phyloP scores from a whole-genome alignment of 257 asterid species.

The Verbascum thapsus region DNA sequence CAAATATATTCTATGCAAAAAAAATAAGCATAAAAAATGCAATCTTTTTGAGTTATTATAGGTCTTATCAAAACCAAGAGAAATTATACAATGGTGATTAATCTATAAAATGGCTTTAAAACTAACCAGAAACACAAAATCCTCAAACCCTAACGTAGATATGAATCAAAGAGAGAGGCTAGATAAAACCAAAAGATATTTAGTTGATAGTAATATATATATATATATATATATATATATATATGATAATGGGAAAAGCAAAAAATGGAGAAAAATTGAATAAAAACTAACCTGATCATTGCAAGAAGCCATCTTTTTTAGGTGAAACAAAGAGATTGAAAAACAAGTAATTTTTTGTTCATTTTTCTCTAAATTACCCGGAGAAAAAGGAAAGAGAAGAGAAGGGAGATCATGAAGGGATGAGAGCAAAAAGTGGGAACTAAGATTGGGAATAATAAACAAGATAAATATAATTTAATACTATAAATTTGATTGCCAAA shows the following conservation, averaged over 20 bases:
- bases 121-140: background rate
- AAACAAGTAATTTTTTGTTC: conserved; percentile 32
- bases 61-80: too few species aligned
- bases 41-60: background rate
- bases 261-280: background rate
- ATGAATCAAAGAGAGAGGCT: background rate
- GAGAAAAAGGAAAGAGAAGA: conserved; percentile 40
- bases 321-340: conserved; percentile 22
- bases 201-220: conserved; percentile 10
- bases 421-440: conserved; percentile 33
- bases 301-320: conserved; percentile 35
- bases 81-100: background rate
- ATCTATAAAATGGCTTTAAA: background rate
- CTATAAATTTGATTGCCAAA: background rate
- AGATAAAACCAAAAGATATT: background rate
- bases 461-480: too few species aligned
- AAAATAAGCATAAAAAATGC: background rate
- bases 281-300: conserved; percentile 28
- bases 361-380: conserved; percentile 32
- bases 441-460: background rate
- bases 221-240: background rate
- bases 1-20: too few species aligned
- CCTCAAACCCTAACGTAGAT: conserved; percentile 2
- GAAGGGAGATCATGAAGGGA: conserved; percentile 30
- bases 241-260: conserved; percentile 8